phyloP scores from a whole-genome alignment of 1,139 yeast species.

The Candida pseudoviswanathii region DNA sequence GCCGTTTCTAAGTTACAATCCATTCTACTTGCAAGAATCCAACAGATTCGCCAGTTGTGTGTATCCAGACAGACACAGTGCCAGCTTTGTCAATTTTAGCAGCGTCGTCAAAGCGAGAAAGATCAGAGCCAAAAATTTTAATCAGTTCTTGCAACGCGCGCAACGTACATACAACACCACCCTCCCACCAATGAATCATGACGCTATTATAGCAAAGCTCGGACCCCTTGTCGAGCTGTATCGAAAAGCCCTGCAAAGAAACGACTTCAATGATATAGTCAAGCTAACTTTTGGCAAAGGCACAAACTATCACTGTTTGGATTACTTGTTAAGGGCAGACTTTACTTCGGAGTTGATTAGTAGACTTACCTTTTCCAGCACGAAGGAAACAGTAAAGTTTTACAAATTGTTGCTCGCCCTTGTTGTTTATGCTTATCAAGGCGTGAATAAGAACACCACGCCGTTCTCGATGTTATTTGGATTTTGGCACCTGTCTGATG shows the following conservation, averaged over 20 bases:
- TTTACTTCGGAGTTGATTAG: slow-evolving; percentile 6
- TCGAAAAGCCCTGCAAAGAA: neutral
- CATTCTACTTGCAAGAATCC: too few species aligned
- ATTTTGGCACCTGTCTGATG: neutral
- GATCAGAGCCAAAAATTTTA: too few species aligned
- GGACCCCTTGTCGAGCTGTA: neutral
- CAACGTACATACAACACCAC: too few species aligned
- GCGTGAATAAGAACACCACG: neutral
- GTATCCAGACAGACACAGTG: too few species aligned
- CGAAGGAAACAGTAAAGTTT: slow-evolving; percentile 3
- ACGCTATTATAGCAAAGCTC: slow-evolving; percentile 1
- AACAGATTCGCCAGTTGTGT: too few species aligned
- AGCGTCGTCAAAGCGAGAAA: too few species aligned
- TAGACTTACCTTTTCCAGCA: neutral
- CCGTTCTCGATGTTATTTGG: neutral
- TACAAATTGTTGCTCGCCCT: slow-evolving; percentile 3
- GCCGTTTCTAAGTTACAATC: too few species aligned
- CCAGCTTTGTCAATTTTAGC: too few species aligned
- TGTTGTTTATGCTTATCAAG: neutral
- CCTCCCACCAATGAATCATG: neutral
- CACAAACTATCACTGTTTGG: slow-evolving; percentile 1
- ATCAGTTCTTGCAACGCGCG: too few species aligned
- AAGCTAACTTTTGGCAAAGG: slow-evolving; percentile 5
- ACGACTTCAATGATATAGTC: slow-evolving; percentile 6
- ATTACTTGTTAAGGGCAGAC: neutral